These are phyloP conservation scores for Annulohypoxylon nitens DNA, from an alignment of 495 filamentous ascomycete genomes.

Conservation along the genomic window DNA sequence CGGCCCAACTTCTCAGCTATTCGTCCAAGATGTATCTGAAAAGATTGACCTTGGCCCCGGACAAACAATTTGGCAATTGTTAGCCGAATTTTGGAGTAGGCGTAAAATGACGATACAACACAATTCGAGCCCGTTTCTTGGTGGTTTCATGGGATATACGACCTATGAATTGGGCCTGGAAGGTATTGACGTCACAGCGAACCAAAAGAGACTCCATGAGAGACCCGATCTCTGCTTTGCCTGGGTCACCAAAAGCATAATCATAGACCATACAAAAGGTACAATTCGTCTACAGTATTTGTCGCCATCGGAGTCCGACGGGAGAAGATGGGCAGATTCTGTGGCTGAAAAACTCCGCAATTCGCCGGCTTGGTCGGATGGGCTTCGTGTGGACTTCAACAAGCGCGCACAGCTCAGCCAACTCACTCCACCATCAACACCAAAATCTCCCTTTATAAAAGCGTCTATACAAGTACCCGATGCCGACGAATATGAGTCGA, in stretches of 20 bases:
- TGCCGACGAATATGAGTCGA: slow-evolving; percentile 69
- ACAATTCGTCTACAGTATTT: slow-evolving; percentile 76
- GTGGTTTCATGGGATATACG: slow-evolving; percentile 90
- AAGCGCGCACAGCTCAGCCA: slow-evolving; percentile 38
- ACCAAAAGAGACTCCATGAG: slow-evolving; percentile 53
- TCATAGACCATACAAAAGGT: slow-evolving; percentile 77
- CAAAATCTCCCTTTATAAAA: slow-evolving; percentile 27
- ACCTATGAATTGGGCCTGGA: slow-evolving; percentile 88
- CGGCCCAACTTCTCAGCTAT: slow-evolving; percentile 21
- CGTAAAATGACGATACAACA: slow-evolving; percentile 55
- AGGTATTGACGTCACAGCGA: slow-evolving; percentile 64
- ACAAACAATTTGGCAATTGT: slow-evolving; percentile 67
- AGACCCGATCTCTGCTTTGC: slow-evolving; percentile 80
- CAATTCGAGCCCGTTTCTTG: slow-evolving; percentile 76
- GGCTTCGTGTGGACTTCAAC: slow-evolving; percentile 40
- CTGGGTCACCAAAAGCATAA: slow-evolving; percentile 83
- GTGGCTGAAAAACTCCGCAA: slow-evolving; percentile 50
- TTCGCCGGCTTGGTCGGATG: slow-evolving; percentile 47
- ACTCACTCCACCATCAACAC: slow-evolving; percentile 48
- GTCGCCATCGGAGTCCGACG: slow-evolving; percentile 50
- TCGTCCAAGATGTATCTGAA: slow-evolving; percentile 33
- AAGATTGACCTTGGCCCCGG: slow-evolving; percentile 49
- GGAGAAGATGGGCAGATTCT: slow-evolving; percentile 53
- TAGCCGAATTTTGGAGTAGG: slow-evolving; percentile 70
- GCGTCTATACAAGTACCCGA: slow-evolving; percentile 59